Evolutionary conservation across 805 yeast species (phyloP), one percentile per base, ranked within the genome.

Genomic region (Millerozyma miso): DNA sequence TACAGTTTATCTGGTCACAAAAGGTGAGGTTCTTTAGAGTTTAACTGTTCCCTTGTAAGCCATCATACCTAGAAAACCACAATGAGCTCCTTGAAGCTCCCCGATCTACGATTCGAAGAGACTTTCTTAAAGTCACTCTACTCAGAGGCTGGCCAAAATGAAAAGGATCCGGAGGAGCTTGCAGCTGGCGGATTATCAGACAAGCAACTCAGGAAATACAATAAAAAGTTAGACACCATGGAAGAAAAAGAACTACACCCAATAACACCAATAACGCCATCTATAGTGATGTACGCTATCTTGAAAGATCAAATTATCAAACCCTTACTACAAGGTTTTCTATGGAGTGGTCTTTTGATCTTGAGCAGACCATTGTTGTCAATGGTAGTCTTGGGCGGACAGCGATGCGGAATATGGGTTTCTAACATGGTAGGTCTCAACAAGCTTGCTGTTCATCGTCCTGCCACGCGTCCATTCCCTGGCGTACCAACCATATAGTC

Each of bases 61-160:
- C n/a, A 10, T 23, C 29, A 23, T 23, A 10, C 6, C 29, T 7
- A 23, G 29, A 6, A 23, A 6, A 23, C 10, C 29, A 29, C 12
- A 20, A 34, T 37, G 26, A 20, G 35, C 4, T 38, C 37, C 14
- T 23, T 62, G 4, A 50, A 60, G 12, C 49, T 73, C 2, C 90
- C 90, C 0, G 91, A 85, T 51, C 61, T 84, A 18, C 67, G 91
- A 36, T 83, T 82, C 52, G 87, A 82, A 52, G 74, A 80, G 43
- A 66, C 85, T 2, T 84, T 84, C 56, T 58, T 68, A 48, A 58
- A 53, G 40, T 58, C 55, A 19, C 56, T 70, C 23, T 45, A 55
- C 31, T 43, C 45, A 8, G 66, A 69, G 43, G 70, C 72, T 15
- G 58, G 52, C 17, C 47, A 39, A 37, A 40, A 34, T 23, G 46